Evolutionary conservation across 192 early-diverging fungal genomes (phyloP).

Genomic region (Lunasporangiospora selenospora): DNA sequence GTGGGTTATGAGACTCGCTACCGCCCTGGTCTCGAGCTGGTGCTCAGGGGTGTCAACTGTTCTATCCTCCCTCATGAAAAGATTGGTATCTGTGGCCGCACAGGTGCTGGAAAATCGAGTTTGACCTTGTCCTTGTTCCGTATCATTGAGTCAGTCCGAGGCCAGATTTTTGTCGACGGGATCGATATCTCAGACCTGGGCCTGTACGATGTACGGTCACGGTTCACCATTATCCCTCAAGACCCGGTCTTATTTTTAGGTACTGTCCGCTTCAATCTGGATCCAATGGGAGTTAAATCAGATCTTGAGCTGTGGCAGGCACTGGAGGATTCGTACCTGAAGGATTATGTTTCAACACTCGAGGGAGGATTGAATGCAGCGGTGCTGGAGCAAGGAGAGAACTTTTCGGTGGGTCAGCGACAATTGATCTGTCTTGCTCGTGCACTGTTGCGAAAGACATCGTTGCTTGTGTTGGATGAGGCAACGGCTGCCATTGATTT

Average conservation of each 20-base stretch:
- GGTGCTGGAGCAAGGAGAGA: conserved; percentile 83
- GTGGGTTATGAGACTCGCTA: conserved; percentile 83
- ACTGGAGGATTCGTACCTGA: conserved; percentile 71
- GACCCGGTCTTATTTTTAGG: conserved; percentile 76
- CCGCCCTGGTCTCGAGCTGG: conserved; percentile 79
- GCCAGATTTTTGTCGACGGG: conserved; percentile 62
- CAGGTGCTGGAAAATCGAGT: conserved; percentile 57
- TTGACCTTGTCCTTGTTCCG: conserved; percentile 61
- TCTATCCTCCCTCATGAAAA: conserved; percentile 56
- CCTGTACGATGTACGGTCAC: conserved; percentile 60
- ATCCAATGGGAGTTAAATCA: conserved; percentile 57
- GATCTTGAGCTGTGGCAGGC: conserved; percentile 73
- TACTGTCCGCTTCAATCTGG: conserved; percentile 62
- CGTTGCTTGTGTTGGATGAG: conserved; percentile 52
- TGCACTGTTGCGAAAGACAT: conserved; percentile 69
- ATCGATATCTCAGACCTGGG: conserved; percentile 61
- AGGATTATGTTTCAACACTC: conserved; percentile 65
- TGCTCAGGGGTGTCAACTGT: conserved; percentile 73
- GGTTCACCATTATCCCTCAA: conserved; percentile 84
- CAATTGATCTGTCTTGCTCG: conserved; percentile 78
- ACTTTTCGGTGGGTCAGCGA: conserved; percentile 84
- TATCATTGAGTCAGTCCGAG: conserved; percentile 54
- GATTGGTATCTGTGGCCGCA: conserved; percentile 78
- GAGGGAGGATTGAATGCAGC: conserved; percentile 72
- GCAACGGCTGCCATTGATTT: conserved; percentile 76